Conservation (phyloP, 2,329 filamentous ascomycete genomes). For the Alternaria atra region DNA sequence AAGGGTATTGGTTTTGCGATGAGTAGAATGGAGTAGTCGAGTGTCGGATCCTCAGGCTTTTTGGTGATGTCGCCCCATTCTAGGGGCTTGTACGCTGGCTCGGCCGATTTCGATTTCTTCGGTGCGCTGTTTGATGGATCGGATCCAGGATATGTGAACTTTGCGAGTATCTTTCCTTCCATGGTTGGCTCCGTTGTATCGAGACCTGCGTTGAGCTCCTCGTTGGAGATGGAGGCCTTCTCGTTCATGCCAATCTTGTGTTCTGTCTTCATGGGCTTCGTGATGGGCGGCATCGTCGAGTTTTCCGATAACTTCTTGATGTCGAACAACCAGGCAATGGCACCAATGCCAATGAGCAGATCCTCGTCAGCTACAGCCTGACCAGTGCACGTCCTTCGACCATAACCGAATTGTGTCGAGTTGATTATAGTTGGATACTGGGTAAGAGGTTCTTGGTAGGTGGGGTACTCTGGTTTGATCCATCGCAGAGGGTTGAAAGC, state of each 20-base stretch:
- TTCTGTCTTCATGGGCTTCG: constrained; percentile 24
- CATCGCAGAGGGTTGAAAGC: constrained; percentile 64
- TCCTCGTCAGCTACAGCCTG: constrained; percentile 55
- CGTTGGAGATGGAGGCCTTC: constrained; percentile 47
- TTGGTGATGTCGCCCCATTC: constrained; percentile 35
- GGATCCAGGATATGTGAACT: constrained; percentile 40
- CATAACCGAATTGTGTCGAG: constrained; percentile 64
- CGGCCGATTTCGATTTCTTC: constrained; percentile 4
- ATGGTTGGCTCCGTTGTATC: constrained; percentile 25
- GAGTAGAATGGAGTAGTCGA: constrained; percentile 55
- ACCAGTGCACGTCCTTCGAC: constrained; percentile 59
- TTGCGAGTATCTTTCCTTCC: constrained; percentile 37
- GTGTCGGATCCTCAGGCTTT: constrained; percentile 52
- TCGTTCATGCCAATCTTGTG: constrained; percentile 38
- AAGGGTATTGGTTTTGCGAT: constrained; percentile 59
- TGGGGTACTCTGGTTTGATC: constrained; percentile 67
- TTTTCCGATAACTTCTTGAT: constrained; percentile 40
- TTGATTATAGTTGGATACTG: constrained; percentile 63
- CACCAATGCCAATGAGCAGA: constrained; percentile 54
- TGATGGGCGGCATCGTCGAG: constrained; percentile 5
- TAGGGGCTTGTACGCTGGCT: constrained; percentile 31
- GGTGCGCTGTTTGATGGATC: constrained; percentile 16
- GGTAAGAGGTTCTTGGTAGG: constrained; percentile 61
- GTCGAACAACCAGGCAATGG: constrained; percentile 58
- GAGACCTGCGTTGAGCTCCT: constrained; percentile 49